Evolutionary conservation across 306 rosid species (phyloP).

Genomic region (Prunus persica): DNA sequence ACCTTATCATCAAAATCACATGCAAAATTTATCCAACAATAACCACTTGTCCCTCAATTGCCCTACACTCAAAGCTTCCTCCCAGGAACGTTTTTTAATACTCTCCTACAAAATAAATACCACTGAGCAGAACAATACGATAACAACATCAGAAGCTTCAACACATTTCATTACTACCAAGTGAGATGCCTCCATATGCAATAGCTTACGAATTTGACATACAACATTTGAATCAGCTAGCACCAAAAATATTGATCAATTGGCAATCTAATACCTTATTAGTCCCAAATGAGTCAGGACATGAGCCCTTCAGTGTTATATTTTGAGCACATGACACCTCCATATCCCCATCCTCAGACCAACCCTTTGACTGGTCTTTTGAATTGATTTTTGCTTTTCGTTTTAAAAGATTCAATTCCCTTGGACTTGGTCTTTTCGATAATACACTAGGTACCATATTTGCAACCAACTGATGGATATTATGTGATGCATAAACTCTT

Average conservation of each 20-base stretch:
- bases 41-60: not conserved
- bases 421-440: conserved; percentile 91
- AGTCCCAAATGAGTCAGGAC: conserved; percentile 53
- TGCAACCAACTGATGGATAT: conserved; percentile 82
- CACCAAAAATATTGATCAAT: conserved; percentile 7
- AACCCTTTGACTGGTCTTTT: conserved; percentile 80
- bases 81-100: not conserved
- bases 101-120: not conserved
- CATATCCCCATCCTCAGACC: conserved; percentile 77
- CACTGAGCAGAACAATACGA: not conserved
- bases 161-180: not conserved
- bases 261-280: conserved; percentile 53
- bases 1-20: not conserved
- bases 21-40: not conserved
- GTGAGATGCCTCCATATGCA: not conserved
- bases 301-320: conserved; percentile 40
- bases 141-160: not conserved
- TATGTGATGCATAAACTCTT: conserved; percentile 70
- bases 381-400: conserved; percentile 89
- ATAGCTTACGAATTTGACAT: not conserved
- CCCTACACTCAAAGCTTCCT: not conserved
- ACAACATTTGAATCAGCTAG: conserved; percentile 1
- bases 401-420: conserved; percentile 85
- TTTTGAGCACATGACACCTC: conserved; percentile 56
- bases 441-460: conserved; percentile 86